Evolutionary conservation across 225 moss, liverwort and hornwort genomes (phyloP).

Genomic region (Polytrichum commune): DNA sequence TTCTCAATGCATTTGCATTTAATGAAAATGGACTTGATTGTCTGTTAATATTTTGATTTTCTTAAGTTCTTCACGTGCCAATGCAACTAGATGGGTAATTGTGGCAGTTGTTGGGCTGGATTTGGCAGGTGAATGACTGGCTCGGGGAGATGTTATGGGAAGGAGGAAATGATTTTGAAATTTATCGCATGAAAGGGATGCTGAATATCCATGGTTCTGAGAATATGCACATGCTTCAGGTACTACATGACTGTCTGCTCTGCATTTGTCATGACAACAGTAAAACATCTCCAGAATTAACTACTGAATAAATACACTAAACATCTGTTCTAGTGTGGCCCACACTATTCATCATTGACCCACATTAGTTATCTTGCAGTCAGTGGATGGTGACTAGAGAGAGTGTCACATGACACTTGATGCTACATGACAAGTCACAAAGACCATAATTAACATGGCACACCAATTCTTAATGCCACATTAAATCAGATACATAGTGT

Average conservation of each 20-base stretch:
- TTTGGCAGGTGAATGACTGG: slow-evolving; percentile 71
- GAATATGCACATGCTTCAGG: slow-evolving; percentile 76
- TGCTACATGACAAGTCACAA: background rate
- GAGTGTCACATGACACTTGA: no score
- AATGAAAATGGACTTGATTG: no score
- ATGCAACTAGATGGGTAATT: no score
- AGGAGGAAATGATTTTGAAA: slow-evolving; percentile 41
- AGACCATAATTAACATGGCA: background rate
- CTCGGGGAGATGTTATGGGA: slow-evolving; percentile 80
- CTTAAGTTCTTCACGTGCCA: no score
- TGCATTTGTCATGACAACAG: background rate
- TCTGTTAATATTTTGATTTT: no score
- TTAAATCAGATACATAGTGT: background rate
- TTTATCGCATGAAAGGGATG: slow-evolving; percentile 80
- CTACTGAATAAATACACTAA: background rate
- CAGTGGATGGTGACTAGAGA: background rate
- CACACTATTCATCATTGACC: background rate
- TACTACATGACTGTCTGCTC: slow-evolving; percentile 6
- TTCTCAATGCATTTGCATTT: no score
- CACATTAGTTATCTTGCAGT: background rate
- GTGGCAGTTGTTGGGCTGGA: background rate
- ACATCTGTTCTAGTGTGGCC: background rate
- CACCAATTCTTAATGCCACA: background rate
- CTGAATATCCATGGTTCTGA: slow-evolving; percentile 53
- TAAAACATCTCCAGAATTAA: background rate